phyloP scores from a whole-genome alignment of 2,329 filamentous ascomycete genomes.

The Diaporthe longicolla region DNA sequence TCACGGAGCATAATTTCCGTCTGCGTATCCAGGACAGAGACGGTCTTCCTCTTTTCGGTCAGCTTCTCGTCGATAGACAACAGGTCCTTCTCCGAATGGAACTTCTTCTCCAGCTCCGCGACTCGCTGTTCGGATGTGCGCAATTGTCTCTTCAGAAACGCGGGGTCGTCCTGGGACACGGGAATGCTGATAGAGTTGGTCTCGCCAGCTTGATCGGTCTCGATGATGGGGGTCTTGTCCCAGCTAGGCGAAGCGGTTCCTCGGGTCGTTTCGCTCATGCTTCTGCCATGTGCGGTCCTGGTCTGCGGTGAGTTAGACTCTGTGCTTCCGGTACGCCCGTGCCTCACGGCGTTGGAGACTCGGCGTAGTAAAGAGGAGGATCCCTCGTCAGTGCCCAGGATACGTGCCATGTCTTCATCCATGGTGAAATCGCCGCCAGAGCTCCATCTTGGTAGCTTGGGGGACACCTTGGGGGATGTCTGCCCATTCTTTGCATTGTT shows the following conservation, averaged over 20 bases:
- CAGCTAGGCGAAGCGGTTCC: conserved; percentile 76
- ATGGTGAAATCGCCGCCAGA: conserved; percentile 89
- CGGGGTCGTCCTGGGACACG: conserved; percentile 74
- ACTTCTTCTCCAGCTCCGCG: conserved; percentile 87
- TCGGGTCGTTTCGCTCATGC: conserved; percentile 77
- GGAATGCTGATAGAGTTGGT: conserved; percentile 80
- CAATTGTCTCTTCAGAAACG: conserved; percentile 80
- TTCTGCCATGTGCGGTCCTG: conserved; percentile 68
- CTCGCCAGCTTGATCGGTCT: conserved; percentile 64
- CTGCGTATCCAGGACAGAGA: conserved; percentile 93
- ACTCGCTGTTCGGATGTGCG: conserved; percentile 87
- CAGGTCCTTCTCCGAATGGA: conserved; percentile 73
- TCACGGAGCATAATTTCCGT: conserved; percentile 96
- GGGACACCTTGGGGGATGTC: conserved; percentile 68
- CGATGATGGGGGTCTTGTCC: conserved; percentile 75
- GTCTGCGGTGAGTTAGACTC: conserved; percentile 62
- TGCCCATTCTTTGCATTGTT: conserved; percentile 56
- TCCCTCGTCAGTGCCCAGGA: conserved; percentile 82
- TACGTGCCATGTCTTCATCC: conserved; percentile 95
- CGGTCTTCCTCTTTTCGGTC: conserved; percentile 93
- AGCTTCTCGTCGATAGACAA: conserved; percentile 89
- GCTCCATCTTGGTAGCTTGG: conserved; percentile 81
- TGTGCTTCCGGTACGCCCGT: conserved; percentile 90
- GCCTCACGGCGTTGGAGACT: conserved; percentile 93
- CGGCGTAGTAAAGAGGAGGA: conserved; percentile 86